Evolutionary conservation across 139 green algal species (phyloP), one percentile per base, ranked within the genome.

Genomic region (Auxenochlorella protothecoides): DNA sequence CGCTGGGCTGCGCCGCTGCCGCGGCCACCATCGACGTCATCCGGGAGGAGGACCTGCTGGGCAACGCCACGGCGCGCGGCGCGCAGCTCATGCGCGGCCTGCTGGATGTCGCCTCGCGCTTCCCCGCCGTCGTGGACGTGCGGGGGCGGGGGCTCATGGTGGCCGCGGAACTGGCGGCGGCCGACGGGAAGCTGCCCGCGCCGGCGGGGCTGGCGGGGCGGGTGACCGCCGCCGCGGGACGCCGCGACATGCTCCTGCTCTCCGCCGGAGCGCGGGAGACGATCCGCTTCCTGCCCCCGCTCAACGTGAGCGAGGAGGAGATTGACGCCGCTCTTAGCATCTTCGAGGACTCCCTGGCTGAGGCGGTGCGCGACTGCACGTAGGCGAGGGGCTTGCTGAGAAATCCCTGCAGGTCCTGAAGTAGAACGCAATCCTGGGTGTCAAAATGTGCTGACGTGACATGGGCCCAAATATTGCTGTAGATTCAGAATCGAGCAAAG

Each of bases 71-170:
- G 2, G 71, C 72, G 62, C 73, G 90, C 3, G 88, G 90, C 3
- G 10, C 59, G 59, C 87, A 96, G 76, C 83, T 96, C 53, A 79
- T 79, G 4, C 66, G 74, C 57, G 80, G 66, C 5, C 63, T 77
- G 53, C 57, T 74, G 6, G 7, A n/a, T 6, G 57, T 83, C 3
- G 57, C 68, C 16, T 3, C 63, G 9, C 69, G 70, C 27, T 88
- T 79, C 6, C 78, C 84, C 53, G 92, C 27, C 27, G 27, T 96
- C 68, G 81, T 84, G 51, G 90, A 96, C 67, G 75, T 96, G 51
- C 78, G 90, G 6, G 90, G 89, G 9, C 77, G 86, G 2, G 90
- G 90, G 4, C 80, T 96, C 13, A 96, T 96, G 90, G 80, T 92
- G 57, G 90, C 85, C 0, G 65, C 88, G 3, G 90, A 96, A 80